Percentiles rank a stretch among this genome's conserved stretches.
Evolutionary conservation across 1,139 yeast species (phyloP).

Genomic region (Yamadazyma spencermartinsiae): DNA sequence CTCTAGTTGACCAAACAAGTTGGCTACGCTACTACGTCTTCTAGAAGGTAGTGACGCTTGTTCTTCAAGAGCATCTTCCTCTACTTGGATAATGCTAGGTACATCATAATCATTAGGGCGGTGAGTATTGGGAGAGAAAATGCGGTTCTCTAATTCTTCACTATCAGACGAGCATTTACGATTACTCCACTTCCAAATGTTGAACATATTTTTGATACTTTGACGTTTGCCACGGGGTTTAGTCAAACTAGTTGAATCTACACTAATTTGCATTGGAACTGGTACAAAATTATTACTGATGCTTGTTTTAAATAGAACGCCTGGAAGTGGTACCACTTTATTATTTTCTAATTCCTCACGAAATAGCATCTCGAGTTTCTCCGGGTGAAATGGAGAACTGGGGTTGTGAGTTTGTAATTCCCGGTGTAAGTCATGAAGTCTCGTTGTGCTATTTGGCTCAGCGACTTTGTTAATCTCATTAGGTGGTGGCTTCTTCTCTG

Average conservation of each 20-base stretch:
- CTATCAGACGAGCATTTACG: slow-evolving; percentile 10
- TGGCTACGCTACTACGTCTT: neutral
- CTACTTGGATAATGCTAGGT: slow-evolving; percentile 22
- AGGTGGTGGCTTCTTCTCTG: no score
- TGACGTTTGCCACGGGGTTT: no score
- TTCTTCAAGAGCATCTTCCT: slow-evolving; percentile 6
- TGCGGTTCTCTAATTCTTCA: slow-evolving; percentile 21
- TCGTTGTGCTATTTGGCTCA: neutral
- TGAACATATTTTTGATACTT: slow-evolving; percentile 6
- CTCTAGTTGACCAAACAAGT: neutral
- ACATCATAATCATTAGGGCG: slow-evolving; percentile 23
- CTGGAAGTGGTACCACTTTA: slow-evolving; percentile 17
- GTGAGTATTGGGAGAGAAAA: slow-evolving; percentile 31
- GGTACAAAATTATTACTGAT: neutral
- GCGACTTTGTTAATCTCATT: neutral
- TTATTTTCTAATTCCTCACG: slow-evolving; percentile 13
- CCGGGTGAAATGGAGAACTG: neutral
- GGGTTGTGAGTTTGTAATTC: neutral
- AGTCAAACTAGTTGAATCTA: no score
- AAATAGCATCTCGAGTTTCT: slow-evolving; percentile 9
- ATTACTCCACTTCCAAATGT: slow-evolving; percentile 5
- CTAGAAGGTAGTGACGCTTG: neutral
- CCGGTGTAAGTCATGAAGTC: neutral
- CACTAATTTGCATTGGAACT: neutral
- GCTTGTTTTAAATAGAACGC: slow-evolving; percentile 11